Evolutionary conservation across 176 grass and related monocot species (phyloP).

Genomic region (Aegilops tauschii): DNA sequence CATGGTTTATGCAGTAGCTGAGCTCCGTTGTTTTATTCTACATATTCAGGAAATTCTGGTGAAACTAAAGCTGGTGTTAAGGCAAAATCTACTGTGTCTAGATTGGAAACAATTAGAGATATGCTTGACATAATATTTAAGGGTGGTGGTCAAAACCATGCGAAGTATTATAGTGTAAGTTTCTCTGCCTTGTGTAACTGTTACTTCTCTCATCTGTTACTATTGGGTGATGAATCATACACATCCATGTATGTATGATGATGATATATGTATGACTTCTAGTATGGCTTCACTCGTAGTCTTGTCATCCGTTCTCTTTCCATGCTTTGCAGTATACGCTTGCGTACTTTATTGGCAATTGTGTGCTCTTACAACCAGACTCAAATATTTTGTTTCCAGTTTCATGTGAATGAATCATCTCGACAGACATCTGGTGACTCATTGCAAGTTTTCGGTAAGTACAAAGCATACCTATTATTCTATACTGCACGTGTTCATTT

Average conservation of each 20-base stretch:
- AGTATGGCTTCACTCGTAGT: conserved; percentile 25
- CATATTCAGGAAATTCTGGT: conserved; percentile 62
- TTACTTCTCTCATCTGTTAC: conserved; percentile 4
- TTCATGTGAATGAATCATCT: conserved; percentile 91
- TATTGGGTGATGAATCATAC: not conserved
- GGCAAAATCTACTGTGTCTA: conserved; percentile 67
- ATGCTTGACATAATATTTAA: conserved; percentile 91
- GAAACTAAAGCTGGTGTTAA: conserved; percentile 45
- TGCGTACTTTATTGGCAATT: conserved; percentile 18
- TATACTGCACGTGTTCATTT: conserved; percentile 24
- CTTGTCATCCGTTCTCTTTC: conserved; percentile 25
- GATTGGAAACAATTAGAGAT: conserved; percentile 84
- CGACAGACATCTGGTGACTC: conserved; percentile 60
- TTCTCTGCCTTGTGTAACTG: conserved; percentile 6
- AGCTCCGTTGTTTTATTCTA: conserved; percentile 17
- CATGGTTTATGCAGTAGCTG: conserved; percentile 13
- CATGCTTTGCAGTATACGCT: conserved; percentile 15
- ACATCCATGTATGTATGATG: conserved; percentile 14
- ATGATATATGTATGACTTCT: conserved; percentile 5
- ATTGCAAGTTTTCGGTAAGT: conserved; percentile 63
- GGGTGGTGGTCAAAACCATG: conserved; percentile 81
- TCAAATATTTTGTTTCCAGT: conserved; percentile 55
- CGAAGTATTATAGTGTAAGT: conserved; percentile 92
- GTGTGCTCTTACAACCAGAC: conserved; percentile 3
- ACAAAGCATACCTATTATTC: not conserved